Base-by-base conservation (phyloP, 306 rosid genomes). In the Corylus heterophylla region DNA sequence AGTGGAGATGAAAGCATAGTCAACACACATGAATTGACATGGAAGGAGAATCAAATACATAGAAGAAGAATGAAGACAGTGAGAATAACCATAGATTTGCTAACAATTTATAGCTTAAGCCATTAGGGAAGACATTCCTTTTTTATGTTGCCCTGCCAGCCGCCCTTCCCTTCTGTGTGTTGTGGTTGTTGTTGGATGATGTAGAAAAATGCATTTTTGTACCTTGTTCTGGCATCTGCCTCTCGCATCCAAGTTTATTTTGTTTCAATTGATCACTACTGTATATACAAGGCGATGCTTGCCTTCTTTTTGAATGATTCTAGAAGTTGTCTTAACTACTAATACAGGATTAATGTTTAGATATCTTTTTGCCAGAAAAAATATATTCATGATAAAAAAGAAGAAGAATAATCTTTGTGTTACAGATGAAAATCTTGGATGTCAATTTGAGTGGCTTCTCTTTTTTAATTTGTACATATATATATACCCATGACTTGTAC, bases 1-100 rank as follows among this genome's bases (percentile, higher is more conserved):
- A 67, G 9, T 67, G 51, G 72, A 17, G 29, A 67, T 42, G 51
- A n/a, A 67, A 67, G 72, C 72, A 39, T 22, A 39, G 72, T 67
- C 50, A 67, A 42, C 12, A 39, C 13, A 39, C 12, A 67, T 39
- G 50, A 42, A 8, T 67, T 44, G 20, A 67, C 25, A 67, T 18
- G 66, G 67, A 61, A 68, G 83, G 74, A 74, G 12, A 64, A 54
- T 42, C 74, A 52, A 27, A 67, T 75, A 39, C 71, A 35, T 17
- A 18, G 50, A 35, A 59, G 50, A 35, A 59, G 74, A 78, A 74
- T n/a, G 37, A 49, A 67, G 80, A 62, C 47, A 12, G 11, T 14
- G 4, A 45, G 61, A 54, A 39, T 58, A 74, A 16, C 18, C 71
- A 22, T 74, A 67, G 64, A 42, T 22, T 22, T 69, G 69, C 83